Conservation (phyloP, 768 basidiomycete species). For the Rhodosporidiobolus sp. region DNA sequence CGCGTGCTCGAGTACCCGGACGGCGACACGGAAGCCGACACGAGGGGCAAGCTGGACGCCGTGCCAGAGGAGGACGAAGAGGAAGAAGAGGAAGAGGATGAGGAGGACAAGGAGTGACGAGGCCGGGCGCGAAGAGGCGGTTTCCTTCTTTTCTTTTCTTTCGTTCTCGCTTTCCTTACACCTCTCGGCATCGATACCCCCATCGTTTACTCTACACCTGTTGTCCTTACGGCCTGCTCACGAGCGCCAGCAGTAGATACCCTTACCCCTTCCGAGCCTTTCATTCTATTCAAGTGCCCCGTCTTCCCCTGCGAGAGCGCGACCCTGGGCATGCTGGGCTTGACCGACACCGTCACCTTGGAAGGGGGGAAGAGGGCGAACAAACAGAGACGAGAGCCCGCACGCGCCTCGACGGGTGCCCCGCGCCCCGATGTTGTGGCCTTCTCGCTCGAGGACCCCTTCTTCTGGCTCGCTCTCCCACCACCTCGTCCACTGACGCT, state of each 20-base stretch:
- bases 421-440: too few species aligned
- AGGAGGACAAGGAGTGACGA: slow-evolving; percentile 6
- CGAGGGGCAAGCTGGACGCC: slow-evolving; percentile 24
- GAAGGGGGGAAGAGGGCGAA: too few species aligned
- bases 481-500: too few species aligned
- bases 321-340: too few species aligned
- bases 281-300: too few species aligned
- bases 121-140: neutral
- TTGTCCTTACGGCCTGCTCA: neutral
- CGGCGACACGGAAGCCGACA: slow-evolving; percentile 21
- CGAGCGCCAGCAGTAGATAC: neutral
- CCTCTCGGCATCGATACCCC: neutral
- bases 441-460: too few species aligned
- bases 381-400: too few species aligned
- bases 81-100: slow-evolving; percentile 18
- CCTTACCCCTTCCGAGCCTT: neutral
- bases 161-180: neutral
- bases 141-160: neutral
- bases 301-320: too few species aligned
- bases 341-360: too few species aligned
- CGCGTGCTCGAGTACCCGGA: slow-evolving; percentile 31
- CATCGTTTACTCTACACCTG: neutral
- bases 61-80: slow-evolving; percentile 42
- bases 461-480: too few species aligned
- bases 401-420: too few species aligned